A percentile compares a stretch with the other conserved stretches of the same genome.
Conservation (phyloP, 176 grass and related monocot genomes). For the Alopecurus myosuroides region DNA sequence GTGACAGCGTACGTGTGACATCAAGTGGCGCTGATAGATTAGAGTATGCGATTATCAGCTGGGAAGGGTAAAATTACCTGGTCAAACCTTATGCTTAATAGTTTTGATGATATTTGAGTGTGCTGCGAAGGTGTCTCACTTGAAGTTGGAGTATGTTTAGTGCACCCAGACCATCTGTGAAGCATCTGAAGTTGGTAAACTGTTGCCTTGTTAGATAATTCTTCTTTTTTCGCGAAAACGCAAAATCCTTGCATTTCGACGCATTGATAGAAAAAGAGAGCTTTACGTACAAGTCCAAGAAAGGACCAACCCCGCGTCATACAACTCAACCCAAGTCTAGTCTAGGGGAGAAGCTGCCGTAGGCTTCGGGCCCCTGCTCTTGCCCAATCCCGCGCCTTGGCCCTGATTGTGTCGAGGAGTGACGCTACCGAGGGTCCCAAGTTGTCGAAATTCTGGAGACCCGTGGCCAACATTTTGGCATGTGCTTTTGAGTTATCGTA, state of each 20-base stretch:
- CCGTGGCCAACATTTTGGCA: background rate
- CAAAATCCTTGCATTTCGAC: no score
- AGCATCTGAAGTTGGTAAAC: background rate
- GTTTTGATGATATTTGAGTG: slow-evolving; percentile 1
- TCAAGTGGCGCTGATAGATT: background rate
- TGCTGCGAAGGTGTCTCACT: background rate
- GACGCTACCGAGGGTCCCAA: no score
- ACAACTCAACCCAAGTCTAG: no score
- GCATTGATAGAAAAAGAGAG: no score
- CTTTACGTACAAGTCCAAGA: no score
- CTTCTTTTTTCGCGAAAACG: no score
- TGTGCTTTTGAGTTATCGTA: background rate
- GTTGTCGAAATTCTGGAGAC: background rate
- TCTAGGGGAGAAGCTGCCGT: no score
- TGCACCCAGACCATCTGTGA: slow-evolving; percentile 4
- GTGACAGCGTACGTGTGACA: background rate
- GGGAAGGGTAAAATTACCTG: background rate
- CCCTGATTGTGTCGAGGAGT: no score
- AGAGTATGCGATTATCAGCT: background rate
- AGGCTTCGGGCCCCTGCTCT: no score
- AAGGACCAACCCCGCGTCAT: no score
- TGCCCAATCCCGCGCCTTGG: no score
- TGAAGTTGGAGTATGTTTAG: background rate
- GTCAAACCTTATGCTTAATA: background rate
- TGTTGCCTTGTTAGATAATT: background rate